A percentile compares a stretch with the other conserved stretches of the same genome.
Conservation (phyloP, 1,284 basidiomycete genomes). For the Ganoderma leucocontextum region DNA sequence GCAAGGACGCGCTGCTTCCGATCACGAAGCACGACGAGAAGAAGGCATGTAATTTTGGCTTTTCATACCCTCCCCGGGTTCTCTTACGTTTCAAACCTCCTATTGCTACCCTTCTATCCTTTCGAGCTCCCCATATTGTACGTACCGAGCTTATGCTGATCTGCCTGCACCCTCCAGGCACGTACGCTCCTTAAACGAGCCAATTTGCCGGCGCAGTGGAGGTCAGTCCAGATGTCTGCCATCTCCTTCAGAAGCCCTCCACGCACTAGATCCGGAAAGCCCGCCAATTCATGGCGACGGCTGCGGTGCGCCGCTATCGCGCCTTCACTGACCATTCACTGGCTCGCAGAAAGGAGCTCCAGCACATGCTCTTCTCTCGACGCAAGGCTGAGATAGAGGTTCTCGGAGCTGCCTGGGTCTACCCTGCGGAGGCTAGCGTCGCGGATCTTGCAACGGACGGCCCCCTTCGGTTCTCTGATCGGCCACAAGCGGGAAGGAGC, state of each 20-base stretch:
- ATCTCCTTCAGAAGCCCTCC: neutral
- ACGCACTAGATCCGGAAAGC: neutral
- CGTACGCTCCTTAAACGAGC: conserved; percentile 65
- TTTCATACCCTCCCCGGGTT: neutral
- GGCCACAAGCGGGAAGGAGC: conserved; percentile 14
- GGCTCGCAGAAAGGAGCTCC: conserved; percentile 72
- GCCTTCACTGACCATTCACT: neutral
- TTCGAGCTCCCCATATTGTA: conserved; percentile 1
- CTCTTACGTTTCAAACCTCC: neutral
- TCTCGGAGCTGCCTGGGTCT: conserved; percentile 46
- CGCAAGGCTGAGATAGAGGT: conserved; percentile 93
- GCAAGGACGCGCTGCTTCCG: conserved; percentile 69
- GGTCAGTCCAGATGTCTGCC: conserved; percentile 52
- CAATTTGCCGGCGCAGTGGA: conserved; percentile 72
- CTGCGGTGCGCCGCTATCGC: neutral
- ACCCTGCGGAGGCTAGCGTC: conserved; percentile 10
- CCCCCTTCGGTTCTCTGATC: conserved; percentile 10
- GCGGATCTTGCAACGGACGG: conserved; percentile 17
- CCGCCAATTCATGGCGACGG: neutral
- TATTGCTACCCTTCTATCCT: neutral
- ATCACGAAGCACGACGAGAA: conserved; percentile 77
- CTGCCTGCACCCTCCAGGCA: conserved; percentile 56
- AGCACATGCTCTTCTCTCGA: conserved; percentile 77
- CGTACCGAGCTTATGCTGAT: conserved; percentile 7
- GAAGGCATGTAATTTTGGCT: conserved; percentile 57